phyloP scores from a whole-genome alignment of 768 basidiomycete genomes.

The Mycena rebaudengoi region DNA sequence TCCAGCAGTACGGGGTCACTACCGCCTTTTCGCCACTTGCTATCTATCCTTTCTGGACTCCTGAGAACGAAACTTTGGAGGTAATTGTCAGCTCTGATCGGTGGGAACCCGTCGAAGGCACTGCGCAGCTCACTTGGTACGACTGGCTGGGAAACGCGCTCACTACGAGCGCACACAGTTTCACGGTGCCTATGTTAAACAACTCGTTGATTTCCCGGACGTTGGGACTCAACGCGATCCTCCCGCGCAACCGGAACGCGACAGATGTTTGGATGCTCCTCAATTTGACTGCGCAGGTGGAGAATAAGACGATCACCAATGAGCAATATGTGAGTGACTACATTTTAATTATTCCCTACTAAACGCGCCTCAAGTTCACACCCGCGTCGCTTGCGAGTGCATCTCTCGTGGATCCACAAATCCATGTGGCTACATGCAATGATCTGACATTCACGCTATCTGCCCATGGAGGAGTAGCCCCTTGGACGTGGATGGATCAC shows the following conservation, averaged over 20 bases:
- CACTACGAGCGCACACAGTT: conserved; percentile 44
- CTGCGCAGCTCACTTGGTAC: conserved; percentile 64
- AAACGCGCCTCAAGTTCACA: conserved; percentile 51
- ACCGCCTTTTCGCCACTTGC: conserved; percentile 54
- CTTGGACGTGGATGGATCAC: conserved; percentile 70
- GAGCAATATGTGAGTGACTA: conserved; percentile 58
- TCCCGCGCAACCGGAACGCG: conserved; percentile 51
- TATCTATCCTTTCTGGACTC: conserved; percentile 66
- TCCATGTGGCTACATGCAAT: conserved; percentile 40
- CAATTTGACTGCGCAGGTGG: conserved; percentile 56
- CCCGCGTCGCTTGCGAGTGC: conserved; percentile 57
- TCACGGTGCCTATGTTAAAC: conserved; percentile 58
- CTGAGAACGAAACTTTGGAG: conserved; percentile 54
- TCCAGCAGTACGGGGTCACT: conserved; percentile 59
- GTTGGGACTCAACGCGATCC: conserved; percentile 51
- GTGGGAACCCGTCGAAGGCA: conserved; percentile 54
- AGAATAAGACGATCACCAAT: conserved; percentile 50
- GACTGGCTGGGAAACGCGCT: conserved; percentile 58
- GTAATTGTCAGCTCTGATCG: conserved; percentile 62
- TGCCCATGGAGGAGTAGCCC: conserved; percentile 60
- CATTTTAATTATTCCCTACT: not conserved
- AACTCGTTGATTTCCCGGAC: conserved; percentile 53
- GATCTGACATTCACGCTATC: conserved; percentile 60
- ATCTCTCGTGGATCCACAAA: conserved; percentile 59
- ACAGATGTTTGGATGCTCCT: conserved; percentile 61